phyloP scores from a whole-genome alignment of 192 early-diverging fungal species.

The Paraglomus occultum region DNA sequence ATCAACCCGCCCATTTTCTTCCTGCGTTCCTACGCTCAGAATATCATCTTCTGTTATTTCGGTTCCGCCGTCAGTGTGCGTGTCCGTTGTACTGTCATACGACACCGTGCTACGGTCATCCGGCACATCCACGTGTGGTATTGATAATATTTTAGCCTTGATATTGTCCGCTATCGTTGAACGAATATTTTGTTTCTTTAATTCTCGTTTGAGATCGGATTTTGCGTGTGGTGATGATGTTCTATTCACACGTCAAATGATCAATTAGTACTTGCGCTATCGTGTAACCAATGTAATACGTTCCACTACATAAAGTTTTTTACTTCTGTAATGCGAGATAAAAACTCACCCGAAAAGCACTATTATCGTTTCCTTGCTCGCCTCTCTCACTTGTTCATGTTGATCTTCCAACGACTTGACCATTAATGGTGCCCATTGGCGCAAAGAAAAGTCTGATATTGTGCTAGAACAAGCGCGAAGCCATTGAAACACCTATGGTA shows the following conservation, averaged over 20 bases:
- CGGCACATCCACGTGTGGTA: not conserved
- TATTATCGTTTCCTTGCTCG: conserved; percentile 17
- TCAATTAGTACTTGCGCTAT: too few relatives aligned
- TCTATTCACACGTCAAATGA: too few relatives aligned
- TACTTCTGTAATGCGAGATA: not conserved
- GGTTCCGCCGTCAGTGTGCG: not conserved
- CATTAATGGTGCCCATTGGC: conserved; percentile 22
- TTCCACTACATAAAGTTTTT: too few relatives aligned
- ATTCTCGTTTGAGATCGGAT: conserved; percentile 18
- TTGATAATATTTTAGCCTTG: not conserved
- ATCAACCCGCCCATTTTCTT: not conserved
- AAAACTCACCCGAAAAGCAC: conserved; percentile 14
- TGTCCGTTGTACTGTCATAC: not conserved
- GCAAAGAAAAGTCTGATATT: conserved; percentile 8
- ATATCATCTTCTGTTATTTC: conserved; percentile 19
- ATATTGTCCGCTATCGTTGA: conserved; percentile 9
- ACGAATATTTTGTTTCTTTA: conserved; percentile 8
- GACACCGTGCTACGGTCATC: not conserved
- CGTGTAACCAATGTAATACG: too few relatives aligned
- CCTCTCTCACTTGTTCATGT: conserved; percentile 24
- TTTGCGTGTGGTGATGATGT: conserved; percentile 18
- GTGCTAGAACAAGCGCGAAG: not conserved
- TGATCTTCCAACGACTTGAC: conserved; percentile 24
- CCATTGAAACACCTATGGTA: conserved; percentile 25
- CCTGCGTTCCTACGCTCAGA: not conserved